Evolutionary conservation across 2,329 filamentous ascomycete genomes (phyloP).

Genomic region (Neofusicoccum ribis): DNA sequence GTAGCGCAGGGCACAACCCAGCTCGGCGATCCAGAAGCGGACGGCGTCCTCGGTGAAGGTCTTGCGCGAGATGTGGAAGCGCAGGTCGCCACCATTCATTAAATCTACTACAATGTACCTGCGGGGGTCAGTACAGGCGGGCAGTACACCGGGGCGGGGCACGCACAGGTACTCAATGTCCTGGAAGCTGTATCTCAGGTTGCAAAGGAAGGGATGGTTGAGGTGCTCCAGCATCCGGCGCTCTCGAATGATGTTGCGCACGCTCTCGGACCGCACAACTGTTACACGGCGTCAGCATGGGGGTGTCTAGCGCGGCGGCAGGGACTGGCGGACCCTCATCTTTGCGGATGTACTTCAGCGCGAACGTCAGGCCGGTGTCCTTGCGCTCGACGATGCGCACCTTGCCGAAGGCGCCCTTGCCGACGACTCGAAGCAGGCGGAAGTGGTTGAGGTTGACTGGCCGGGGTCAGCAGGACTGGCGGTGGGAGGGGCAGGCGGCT

Average conservation of each 20-base stretch:
- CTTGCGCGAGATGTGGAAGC: constrained; percentile 97
- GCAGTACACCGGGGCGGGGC: not conserved
- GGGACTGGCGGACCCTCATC: constrained; percentile 76
- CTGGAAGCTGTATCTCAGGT: constrained; percentile 97
- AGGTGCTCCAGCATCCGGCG: constrained; percentile 97
- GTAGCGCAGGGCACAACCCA: constrained; percentile 79
- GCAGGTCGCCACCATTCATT: constrained; percentile 95
- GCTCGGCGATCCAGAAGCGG: constrained; percentile 92
- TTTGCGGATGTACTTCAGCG: constrained; percentile 97
- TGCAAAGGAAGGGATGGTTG: constrained; percentile 97
- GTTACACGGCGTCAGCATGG: constrained; percentile 34
- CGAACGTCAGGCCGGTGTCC: constrained; percentile 90
- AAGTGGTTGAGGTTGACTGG: constrained; percentile 97
- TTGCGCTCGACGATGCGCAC: constrained; percentile 98
- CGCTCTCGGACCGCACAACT: constrained; percentile 97
- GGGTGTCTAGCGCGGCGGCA: constrained; percentile 19
- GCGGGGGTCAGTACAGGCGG: constrained; percentile 19
- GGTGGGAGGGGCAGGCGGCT: constrained; percentile 1
- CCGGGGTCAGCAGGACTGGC: constrained; percentile 24
- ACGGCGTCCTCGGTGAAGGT: constrained; percentile 97
- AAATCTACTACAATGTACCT: constrained; percentile 93
- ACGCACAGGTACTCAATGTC: constrained; percentile 97
- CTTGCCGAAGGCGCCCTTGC: constrained; percentile 96
- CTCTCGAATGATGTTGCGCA: constrained; percentile 97
- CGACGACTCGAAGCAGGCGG: constrained; percentile 88